These are phyloP conservation scores for Annulohypoxylon maeteangense DNA, from an alignment of 495 filamentous ascomycete species.

Conservation along the genomic window DNA sequence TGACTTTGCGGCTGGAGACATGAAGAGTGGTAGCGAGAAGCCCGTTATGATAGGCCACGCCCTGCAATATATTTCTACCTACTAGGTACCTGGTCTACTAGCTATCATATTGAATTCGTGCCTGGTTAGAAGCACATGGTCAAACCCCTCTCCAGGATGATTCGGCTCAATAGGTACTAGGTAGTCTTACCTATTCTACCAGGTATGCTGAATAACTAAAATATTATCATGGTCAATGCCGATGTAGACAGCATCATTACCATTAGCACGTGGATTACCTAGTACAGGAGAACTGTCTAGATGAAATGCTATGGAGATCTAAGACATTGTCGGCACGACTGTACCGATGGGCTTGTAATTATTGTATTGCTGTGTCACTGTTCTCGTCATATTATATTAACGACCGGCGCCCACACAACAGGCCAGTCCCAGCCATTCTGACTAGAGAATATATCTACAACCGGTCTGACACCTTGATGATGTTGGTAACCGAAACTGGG, in stretches of 20 bases:
- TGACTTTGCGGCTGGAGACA: conserved; percentile 69
- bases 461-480: neutral
- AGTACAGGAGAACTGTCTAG: neutral
- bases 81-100: too few species aligned
- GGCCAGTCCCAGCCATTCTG: neutral
- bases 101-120: neutral
- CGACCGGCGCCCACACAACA: neutral
- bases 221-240: neutral
- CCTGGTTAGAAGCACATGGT: neutral
- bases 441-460: neutral
- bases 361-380: conserved; percentile 19
- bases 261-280: neutral
- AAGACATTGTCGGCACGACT: conserved; percentile 14
- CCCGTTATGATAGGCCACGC: neutral
- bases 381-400: conserved; percentile 8
- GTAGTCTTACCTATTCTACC: too few species aligned
- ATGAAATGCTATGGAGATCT: conserved; percentile 4
- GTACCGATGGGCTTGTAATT: neutral
- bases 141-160: neutral
- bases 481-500: neutral
- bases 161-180: neutral
- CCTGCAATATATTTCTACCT: neutral
- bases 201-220: neutral
- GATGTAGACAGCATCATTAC: neutral
- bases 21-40: conserved; percentile 27